Base-by-base conservation (phyloP, 2,329 filamentous ascomycete species). In the Penicillium sp. region DNA sequence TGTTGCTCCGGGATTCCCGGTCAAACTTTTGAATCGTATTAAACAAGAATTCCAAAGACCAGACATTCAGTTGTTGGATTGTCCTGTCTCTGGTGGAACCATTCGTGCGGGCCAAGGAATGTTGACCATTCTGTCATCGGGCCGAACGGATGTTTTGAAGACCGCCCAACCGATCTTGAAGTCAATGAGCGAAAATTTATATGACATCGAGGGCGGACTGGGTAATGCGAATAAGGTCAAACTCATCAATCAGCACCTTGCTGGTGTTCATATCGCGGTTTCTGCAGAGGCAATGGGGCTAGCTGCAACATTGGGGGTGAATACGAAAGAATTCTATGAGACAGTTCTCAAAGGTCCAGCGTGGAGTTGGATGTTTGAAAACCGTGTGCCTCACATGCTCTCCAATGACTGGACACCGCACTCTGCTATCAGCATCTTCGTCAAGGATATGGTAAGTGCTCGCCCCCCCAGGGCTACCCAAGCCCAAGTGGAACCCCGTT, bases 171-270 rank as follows among this genome's bases (percentile, higher is more conserved):
- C 58, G n/a, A 55, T 69, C 0, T 57, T 76, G 4, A 50, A 64
- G 4, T 68, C 71, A 31, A 68, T 76, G 67, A 66, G 72, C 5
- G 69, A 70, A 16, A 75, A 73, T 45, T 56, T 75, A 9, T 82
- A 81, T 63, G 72, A 77, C 16, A 78, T 84, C 8, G 67, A 74
- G 13, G 82, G 82, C 2, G 80, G 77, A 1, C 72, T 83, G 44
- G 79, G 79, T 24, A 75, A 76, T 4, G 81, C 81, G 4, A 81
- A 78, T 9, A 83, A 83, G 18, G 79, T 83, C 62, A 84, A 84
- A 61, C 77, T 84, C 45, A 78, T 85, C 46, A 81, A 84, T 62
- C 81, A 85, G 59, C 76, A 84, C 4, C 77, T 86, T 40, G 81
- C 81, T 0, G 83, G 81, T 1, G 80, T 83, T 4, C 82, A 86